Evolutionary conservation across 139 green algal species (phyloP).

Genomic region (Zygnema cylindricum): DNA sequence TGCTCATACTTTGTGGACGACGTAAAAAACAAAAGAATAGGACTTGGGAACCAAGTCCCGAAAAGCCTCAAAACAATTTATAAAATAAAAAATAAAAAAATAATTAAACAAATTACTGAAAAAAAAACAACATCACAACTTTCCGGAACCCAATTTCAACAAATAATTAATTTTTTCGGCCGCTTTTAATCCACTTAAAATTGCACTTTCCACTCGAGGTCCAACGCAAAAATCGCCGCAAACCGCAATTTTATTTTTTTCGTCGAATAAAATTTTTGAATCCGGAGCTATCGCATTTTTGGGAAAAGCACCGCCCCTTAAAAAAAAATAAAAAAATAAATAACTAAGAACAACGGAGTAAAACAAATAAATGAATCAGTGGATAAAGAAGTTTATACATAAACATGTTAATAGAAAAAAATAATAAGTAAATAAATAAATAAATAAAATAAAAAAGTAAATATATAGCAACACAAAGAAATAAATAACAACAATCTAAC

Average conservation of each 20-base stretch:
- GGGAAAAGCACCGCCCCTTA: not conserved
- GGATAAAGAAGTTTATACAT: not conserved
- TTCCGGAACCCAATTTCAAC: not conserved
- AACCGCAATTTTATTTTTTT: not conserved
- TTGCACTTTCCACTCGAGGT: not conserved
- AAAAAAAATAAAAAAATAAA: not conserved
- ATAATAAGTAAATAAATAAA: not conserved
- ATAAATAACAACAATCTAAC: not conserved
- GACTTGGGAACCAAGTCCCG: not conserved
- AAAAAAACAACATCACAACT: not conserved
- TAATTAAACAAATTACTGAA: not conserved
- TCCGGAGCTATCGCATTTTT: not conserved
- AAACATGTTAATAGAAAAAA: not conserved
- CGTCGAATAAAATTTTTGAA: not conserved
- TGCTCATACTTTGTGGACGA: not conserved
- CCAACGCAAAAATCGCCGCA: not conserved
- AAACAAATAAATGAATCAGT: not conserved
- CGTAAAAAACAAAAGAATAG: not conserved
- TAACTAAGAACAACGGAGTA: not conserved
- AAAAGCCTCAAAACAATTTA: not conserved
- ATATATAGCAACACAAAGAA: not conserved
- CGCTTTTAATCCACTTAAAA: not conserved
- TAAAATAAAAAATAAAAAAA: not conserved
- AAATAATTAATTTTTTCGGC: not conserved
- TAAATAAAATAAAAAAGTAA: not conserved